Evolutionary conservation across 495 filamentous ascomycete genomes (phyloP).

Genomic region (Podospora anserina): DNA sequence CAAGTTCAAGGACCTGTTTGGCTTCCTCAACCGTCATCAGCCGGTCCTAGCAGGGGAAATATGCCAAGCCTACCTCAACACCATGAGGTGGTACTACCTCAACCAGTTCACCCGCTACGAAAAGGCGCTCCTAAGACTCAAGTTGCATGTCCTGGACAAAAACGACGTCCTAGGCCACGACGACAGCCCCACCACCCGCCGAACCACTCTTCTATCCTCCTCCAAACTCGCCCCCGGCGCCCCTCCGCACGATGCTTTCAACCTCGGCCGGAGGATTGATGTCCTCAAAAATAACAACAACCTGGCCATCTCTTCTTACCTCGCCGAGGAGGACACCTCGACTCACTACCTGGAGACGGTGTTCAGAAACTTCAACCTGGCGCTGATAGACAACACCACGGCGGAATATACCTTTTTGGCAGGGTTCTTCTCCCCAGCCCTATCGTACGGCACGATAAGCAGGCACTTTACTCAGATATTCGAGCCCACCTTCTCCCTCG

Average conservation of each 20-base stretch:
- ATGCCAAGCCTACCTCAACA: conserved; percentile 91
- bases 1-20: conserved; percentile 79
- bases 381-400: conserved; percentile 89
- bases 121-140: conserved; percentile 77
- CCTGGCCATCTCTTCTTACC: conserved; percentile 70
- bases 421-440: conserved; percentile 71
- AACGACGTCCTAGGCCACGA: conserved; percentile 81
- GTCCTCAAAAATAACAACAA: conserved; percentile 67
- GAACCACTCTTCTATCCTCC: conserved; percentile 45
- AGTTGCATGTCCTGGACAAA: conserved; percentile 76
- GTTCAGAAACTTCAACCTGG: conserved; percentile 92
- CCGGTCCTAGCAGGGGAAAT: conserved; percentile 79
- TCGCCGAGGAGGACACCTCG: conserved; percentile 82
- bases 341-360: conserved; percentile 84
- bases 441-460: conserved; percentile 55
- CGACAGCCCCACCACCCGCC: conserved; percentile 51
- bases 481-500: conserved; percentile 75
- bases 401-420: conserved; percentile 93
- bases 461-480: conserved; percentile 77
- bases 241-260: conserved; percentile 79
- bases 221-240: conserved; percentile 45
- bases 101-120: conserved; percentile 89
- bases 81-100: conserved; percentile 97
- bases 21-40: conserved; percentile 78
- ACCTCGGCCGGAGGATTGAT: conserved; percentile 78